phyloP scores from a whole-genome alignment of 305 asterid genomes.

The Striga hermonthica region DNA sequence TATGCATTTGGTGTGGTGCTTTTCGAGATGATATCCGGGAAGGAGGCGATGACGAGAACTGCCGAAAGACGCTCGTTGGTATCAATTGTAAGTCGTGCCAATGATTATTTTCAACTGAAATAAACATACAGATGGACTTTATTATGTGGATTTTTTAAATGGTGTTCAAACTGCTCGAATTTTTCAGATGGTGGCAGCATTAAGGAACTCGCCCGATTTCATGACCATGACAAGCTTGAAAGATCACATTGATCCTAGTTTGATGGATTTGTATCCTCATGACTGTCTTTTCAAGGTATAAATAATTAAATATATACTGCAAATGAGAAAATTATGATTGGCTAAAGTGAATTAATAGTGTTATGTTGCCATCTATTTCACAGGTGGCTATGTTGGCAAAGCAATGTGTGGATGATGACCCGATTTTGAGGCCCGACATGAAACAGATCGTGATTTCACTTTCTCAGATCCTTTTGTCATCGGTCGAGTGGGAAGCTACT shows the following conservation, averaged over 20 bases:
- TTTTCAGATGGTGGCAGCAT: conserved; percentile 83
- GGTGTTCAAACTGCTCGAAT: not conserved
- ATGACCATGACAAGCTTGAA: conserved; percentile 75
- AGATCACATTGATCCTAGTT: conserved; percentile 76
- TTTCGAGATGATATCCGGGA: conserved; percentile 85
- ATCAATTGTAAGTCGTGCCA: conserved; percentile 65
- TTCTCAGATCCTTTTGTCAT: conserved; percentile 81
- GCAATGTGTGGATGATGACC: conserved; percentile 93
- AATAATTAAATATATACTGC: not conserved
- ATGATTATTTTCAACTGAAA: not conserved
- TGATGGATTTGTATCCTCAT: conserved; percentile 85
- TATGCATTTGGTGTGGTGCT: conserved; percentile 93
- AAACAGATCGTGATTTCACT: conserved; percentile 86
- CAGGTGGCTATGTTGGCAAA: conserved; percentile 83
- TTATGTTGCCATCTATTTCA: not conserved
- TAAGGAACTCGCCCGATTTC: conserved; percentile 75
- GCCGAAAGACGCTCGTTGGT: conserved; percentile 82
- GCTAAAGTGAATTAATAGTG: too few relatives aligned
- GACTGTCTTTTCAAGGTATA: conserved; percentile 93
- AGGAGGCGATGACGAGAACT: conserved; percentile 82
- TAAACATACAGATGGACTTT: not conserved
- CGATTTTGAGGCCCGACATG: conserved; percentile 92
- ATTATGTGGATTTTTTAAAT: too few relatives aligned
- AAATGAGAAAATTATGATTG: too few relatives aligned
- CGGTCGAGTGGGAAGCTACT: conserved; percentile 98